phyloP scores from a whole-genome alignment of 176 grass and related monocot species.

The Rhynchospora breviuscula region DNA sequence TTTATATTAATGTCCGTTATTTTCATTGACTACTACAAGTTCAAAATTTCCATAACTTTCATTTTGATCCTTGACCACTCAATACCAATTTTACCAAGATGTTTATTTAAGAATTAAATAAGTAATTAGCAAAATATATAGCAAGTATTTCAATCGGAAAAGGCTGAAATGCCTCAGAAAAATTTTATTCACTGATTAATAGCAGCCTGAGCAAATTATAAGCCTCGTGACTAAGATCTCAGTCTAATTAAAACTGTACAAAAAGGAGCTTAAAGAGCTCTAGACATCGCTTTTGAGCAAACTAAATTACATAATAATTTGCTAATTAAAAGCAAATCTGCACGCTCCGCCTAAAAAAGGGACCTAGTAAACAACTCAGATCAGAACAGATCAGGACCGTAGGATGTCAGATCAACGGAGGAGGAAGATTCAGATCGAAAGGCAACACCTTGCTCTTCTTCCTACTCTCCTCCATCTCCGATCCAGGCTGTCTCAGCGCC shows the following conservation, averaged over 20 bases:
- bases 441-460: slow-evolving; percentile 21
- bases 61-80: no score
- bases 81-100: no score
- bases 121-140: neutral
- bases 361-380: neutral
- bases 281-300: neutral
- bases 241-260: slow-evolving; percentile 24
- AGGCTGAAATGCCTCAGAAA: neutral
- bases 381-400: neutral
- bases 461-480: slow-evolving; percentile 13
- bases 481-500: slow-evolving; percentile 8
- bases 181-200: slow-evolving; percentile 11
- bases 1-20: no score
- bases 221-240: slow-evolving; percentile 17
- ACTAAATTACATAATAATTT: slow-evolving; percentile 14
- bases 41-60: no score
- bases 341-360: neutral
- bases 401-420: slow-evolving; percentile 9
- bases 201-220: slow-evolving; percentile 1
- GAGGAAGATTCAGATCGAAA: slow-evolving; percentile 20
- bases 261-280: neutral
- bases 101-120: no score
- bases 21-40: no score
- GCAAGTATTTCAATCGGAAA: neutral
- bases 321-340: slow-evolving; percentile 1